Percentiles rank a stretch among this genome's conserved stretches.
Conservation (phyloP, 2,329 filamentous ascomycete species). For the Cytospora mali region DNA sequence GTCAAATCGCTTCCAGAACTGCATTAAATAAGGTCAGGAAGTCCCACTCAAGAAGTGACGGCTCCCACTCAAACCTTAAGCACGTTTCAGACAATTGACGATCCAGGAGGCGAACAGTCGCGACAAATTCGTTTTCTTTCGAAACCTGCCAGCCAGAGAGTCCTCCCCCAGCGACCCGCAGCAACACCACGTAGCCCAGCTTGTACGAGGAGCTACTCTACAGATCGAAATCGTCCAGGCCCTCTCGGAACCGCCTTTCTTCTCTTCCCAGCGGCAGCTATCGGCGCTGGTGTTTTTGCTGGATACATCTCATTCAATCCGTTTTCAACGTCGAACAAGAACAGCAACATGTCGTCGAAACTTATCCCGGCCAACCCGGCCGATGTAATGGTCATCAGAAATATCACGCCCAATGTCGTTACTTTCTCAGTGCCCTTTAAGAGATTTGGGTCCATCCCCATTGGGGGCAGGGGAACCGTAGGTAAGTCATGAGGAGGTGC, state of each 20-base stretch:
- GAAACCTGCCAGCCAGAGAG: not conserved
- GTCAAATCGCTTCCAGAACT: not conserved
- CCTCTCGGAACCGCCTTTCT: conserved; percentile 22
- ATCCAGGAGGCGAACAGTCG: conserved; percentile 4
- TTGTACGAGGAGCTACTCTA: conserved; percentile 7
- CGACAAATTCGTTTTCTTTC: conserved; percentile 5
- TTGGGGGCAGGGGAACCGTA: conserved; percentile 86
- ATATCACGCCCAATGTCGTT: conserved; percentile 76
- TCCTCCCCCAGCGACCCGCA: conserved; percentile 1
- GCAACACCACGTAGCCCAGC: not conserved
- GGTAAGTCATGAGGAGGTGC: conserved; percentile 57
- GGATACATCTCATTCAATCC: conserved; percentile 25
- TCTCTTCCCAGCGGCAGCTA: conserved; percentile 27
- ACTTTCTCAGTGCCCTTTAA: conserved; percentile 83
- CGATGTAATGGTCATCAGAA: conserved; percentile 87
- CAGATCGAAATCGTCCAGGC: conserved; percentile 10
- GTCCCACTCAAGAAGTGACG: no score
- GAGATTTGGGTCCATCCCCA: conserved; percentile 75
- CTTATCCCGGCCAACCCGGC: conserved; percentile 72
- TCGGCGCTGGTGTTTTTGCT: conserved; percentile 17
- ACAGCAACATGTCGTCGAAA: conserved; percentile 57
- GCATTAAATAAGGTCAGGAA: conserved; percentile 7
- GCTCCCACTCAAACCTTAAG: not conserved
- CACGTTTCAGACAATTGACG: not conserved
- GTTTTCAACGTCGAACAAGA: conserved; percentile 16